phyloP scores from a whole-genome alignment of 164 flowering plant species.

The Cinnamomum micranthum region DNA sequence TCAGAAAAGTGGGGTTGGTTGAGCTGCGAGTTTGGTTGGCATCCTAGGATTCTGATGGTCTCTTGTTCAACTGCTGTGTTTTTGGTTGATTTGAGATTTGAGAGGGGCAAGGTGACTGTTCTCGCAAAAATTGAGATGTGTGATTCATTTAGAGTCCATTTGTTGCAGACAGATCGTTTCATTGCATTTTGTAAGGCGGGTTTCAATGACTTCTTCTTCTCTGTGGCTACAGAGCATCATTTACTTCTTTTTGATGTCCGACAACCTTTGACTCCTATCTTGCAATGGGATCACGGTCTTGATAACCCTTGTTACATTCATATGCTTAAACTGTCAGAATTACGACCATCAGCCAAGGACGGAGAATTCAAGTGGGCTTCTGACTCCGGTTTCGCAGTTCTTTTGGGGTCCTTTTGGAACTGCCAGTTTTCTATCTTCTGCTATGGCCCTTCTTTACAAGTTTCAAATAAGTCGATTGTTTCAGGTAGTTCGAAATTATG shows the following conservation, averaged over 20 bases:
- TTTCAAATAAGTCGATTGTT: conserved; percentile 19
- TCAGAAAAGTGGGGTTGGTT: conserved; percentile 39
- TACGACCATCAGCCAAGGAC: conserved; percentile 40
- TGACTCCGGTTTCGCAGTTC: conserved; percentile 52
- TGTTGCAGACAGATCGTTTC: conserved; percentile 37
- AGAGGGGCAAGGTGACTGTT: conserved; percentile 25
- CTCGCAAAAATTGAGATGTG: conserved; percentile 44
- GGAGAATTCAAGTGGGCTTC: conserved; percentile 37
- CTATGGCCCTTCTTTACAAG: conserved; percentile 54
- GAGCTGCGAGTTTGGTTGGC: conserved; percentile 75
- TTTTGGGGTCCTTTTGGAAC: conserved; percentile 76
- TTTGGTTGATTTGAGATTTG: conserved; percentile 53
- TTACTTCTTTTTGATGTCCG: conserved; percentile 68
- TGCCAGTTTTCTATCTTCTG: conserved; percentile 60
- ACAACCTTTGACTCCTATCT: conserved; percentile 52
- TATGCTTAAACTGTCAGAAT: conserved; percentile 48
- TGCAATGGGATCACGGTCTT: conserved; percentile 71
- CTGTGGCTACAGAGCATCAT: conserved; percentile 41
- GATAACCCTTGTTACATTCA: conserved; percentile 41
- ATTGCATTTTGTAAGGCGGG: conserved; percentile 48
- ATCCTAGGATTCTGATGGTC: conserved; percentile 62
- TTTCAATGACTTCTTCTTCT: conserved; percentile 42
- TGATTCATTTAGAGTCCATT: conserved; percentile 11
- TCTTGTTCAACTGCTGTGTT: conserved; percentile 47
- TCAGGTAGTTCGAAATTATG: conserved; percentile 28